Percentiles rank a stretch among this genome's conserved stretches.
Evolutionary conservation across 2,329 filamentous ascomycete genomes (phyloP).

Genomic region (Talaromyces funiculosus): DNA sequence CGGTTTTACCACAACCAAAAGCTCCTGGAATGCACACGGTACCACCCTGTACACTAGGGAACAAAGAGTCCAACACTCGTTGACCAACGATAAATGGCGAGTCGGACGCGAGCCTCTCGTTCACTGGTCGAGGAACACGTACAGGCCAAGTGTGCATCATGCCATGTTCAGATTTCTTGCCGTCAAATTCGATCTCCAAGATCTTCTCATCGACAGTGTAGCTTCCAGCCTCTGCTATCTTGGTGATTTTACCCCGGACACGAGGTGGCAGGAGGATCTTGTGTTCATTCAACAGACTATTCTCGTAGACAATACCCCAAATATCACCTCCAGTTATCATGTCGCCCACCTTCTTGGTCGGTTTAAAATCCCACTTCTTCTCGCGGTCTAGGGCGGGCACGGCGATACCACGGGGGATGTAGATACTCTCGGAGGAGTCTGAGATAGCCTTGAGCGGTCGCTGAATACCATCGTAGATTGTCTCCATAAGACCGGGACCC

Average conservation of each 20-base stretch:
- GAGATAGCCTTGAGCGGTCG: constrained; percentile 84
- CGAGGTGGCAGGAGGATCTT: constrained; percentile 88
- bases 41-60: constrained; percentile 93
- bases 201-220: constrained; percentile 95
- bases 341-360: constrained; percentile 83
- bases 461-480: constrained; percentile 99
- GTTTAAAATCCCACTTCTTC: constrained; percentile 96
- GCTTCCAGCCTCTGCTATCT: constrained; percentile 79
- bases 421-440: constrained; percentile 75
- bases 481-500: constrained; percentile 93
- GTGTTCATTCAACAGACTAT: constrained; percentile 89
- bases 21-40: constrained; percentile 97
- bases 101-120: constrained; percentile 84
- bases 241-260: constrained; percentile 84
- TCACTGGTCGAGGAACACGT: constrained; percentile 85
- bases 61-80: constrained; percentile 90
- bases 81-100: constrained; percentile 94
- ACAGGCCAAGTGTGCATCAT: constrained; percentile 99
- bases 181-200: constrained; percentile 93
- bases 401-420: constrained; percentile 91
- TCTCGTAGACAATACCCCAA: constrained; percentile 92
- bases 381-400: constrained; percentile 80
- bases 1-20: constrained; percentile 98
- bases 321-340: constrained; percentile 95
- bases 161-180: constrained; percentile 84